A percentile compares a stretch with the other conserved stretches of the same genome.
phyloP scores from a whole-genome alignment of 2,329 filamentous ascomycete genomes.

The Verticillium longisporum region DNA sequence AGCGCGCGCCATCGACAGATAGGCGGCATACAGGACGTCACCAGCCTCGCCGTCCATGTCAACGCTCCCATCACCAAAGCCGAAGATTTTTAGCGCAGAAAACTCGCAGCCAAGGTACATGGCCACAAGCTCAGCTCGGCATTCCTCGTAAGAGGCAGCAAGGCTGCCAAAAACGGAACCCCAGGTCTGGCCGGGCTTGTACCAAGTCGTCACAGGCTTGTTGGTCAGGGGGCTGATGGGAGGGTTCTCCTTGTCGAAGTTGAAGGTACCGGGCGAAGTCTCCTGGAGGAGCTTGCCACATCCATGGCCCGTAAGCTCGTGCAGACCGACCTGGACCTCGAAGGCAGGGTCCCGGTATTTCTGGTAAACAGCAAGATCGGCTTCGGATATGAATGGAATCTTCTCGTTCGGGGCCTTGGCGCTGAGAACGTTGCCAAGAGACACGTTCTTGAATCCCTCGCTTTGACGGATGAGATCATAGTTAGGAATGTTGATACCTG shows the following conservation, averaged over 20 bases:
- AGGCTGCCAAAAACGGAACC: conserved; percentile 84
- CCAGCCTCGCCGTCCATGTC: conserved; percentile 73
- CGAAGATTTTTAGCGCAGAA: conserved; percentile 81
- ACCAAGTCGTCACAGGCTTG: conserved; percentile 77
- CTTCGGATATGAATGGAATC: conserved; percentile 79
- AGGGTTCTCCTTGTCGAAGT: conserved; percentile 79
- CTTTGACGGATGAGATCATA: conserved; percentile 75
- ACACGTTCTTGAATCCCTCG: conserved; percentile 89
- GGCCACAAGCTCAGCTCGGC: conserved; percentile 86
- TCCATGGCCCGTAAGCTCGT: conserved; percentile 83
- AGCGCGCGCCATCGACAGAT: conserved; percentile 91
- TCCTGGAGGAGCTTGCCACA: conserved; percentile 93
- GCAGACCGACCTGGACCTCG: conserved; percentile 91
- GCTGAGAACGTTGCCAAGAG: conserved; percentile 83
- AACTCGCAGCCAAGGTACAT: conserved; percentile 91
- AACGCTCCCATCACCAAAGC: conserved; percentile 70
- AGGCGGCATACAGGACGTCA: conserved; percentile 80
- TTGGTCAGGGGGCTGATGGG: conserved; percentile 73
- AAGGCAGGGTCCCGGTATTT: conserved; percentile 83
- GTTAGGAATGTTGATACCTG: conserved; percentile 63
- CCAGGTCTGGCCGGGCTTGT: conserved; percentile 95
- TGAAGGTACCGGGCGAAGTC: conserved; percentile 72
- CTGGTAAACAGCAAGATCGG: conserved; percentile 71
- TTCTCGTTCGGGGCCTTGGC: conserved; percentile 90
- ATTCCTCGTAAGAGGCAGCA: conserved; percentile 88